phyloP scores from a whole-genome alignment of 176 grass and related monocot species.

The Eragrostis curvula region DNA sequence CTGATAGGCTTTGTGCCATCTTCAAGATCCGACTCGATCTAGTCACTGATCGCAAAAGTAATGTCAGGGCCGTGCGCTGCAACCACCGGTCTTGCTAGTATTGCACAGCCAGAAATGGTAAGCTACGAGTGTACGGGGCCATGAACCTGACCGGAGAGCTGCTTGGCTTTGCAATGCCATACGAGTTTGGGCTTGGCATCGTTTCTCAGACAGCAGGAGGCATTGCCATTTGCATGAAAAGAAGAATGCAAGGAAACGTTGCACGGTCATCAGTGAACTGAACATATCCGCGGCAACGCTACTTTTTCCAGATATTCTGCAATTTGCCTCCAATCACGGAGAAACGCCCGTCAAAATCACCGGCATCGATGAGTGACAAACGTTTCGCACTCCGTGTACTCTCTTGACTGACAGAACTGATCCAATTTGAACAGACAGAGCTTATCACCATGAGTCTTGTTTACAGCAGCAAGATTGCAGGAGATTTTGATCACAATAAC shows the following conservation, averaged over 20 bases:
- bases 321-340: not conserved
- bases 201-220: not conserved
- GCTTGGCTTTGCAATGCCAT: not conserved
- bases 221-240: not conserved
- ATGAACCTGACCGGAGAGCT: not conserved
- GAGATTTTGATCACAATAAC: constrained; percentile 17
- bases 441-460: not conserved
- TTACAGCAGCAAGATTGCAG: constrained; percentile 31
- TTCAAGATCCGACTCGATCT: constrained; percentile 19
- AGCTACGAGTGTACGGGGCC: not conserved
- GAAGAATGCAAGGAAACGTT: not conserved
- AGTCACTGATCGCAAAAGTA: not conserved
- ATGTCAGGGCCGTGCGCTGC: constrained; percentile 44
- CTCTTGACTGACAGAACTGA: constrained; percentile 2
- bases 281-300: not conserved
- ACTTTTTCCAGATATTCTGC: not conserved
- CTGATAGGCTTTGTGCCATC: not conserved
- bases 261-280: not conserved
- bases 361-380: not conserved
- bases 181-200: not conserved
- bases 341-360: constrained; percentile 19
- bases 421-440: constrained; percentile 17
- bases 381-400: constrained; percentile 6
- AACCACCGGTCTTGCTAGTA: not conserved
- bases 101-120: not conserved